Base-by-base conservation (phyloP, 257 asterid genomes). In the Jasminum sambac region DNA sequence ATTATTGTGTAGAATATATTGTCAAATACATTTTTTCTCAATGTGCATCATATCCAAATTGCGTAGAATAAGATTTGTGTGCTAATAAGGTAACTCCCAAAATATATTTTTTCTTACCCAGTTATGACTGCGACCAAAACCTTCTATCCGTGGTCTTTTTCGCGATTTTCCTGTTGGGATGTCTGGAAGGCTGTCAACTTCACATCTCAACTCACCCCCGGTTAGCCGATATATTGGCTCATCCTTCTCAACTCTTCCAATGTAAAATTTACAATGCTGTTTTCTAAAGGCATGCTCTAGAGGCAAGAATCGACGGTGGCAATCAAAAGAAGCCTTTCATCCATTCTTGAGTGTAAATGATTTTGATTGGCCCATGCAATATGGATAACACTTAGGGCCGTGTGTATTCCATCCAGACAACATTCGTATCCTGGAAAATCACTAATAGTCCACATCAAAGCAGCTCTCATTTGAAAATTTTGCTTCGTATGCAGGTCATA, bases 21-120 rank as follows among this genome's bases (percentile, higher is more conserved):
- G 8, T 66, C 60, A 11, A 66, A 66, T 25, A 66, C 13, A 66
- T 66, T 66, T 10, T 66, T 43, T 11, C n/a, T 66, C 71, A 26
- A 43, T 40, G 44, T 40, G 44, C 44, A 40, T 40, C 9, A 40
- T 8, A 40, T 11, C 44, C 12, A 40, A 40, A 40, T 40, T 40
- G 6, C 6, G 44, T 11, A 2, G 9, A 6, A 40, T 40, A 11
- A 40, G 44, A 40, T 40, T 40, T 2, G 12, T 40, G 44, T 40
- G 44, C 44, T 8, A 40, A 11, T 40, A 40, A 40, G 44, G 44
- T 11, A 40, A 40, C 2, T 40, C 44, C 44, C 44, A 40, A 40
- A 40, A 40, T 40, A 40, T 30, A 37, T 14, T 16, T 23, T n/a
- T 16, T 19, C 44, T 40, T 11, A 40, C 44, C 60, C 50, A 66